phyloP scores from a whole-genome alignment of 306 rosid genomes.

The Malus orientalis region DNA sequence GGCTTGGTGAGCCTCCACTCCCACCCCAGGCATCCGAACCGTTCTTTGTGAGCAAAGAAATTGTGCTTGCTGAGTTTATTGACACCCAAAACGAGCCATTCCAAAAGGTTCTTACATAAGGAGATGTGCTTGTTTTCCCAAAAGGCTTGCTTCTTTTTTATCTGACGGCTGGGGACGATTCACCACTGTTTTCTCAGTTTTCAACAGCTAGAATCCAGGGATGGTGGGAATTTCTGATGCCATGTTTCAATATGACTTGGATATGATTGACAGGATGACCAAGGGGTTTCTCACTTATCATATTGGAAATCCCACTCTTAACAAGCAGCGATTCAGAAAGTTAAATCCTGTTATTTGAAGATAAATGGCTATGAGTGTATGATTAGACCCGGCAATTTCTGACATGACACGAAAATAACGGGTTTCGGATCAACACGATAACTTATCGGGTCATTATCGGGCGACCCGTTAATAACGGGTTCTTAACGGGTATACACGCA shows the following conservation, averaged over 20 bases:
- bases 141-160: slow-evolving; percentile 39
- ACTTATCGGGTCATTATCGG: too few species aligned
- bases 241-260: slow-evolving; percentile 20
- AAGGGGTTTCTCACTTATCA: slow-evolving; percentile 10
- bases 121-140: too few species aligned
- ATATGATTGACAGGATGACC: slow-evolving; percentile 28
- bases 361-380: background rate
- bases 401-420: too few species aligned
- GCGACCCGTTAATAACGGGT: too few species aligned
- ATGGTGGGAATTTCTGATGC: slow-evolving; percentile 16
- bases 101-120: background rate
- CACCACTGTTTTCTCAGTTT: slow-evolving; percentile 46
- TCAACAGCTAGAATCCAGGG: slow-evolving; percentile 66
- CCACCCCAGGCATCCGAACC: slow-evolving; percentile 70
- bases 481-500: too few species aligned
- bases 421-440: too few species aligned
- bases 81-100: slow-evolving; percentile 48
- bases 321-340: background rate
- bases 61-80: slow-evolving; percentile 43
- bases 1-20: slow-evolving; percentile 48
- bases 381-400: too few species aligned
- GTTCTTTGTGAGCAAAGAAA: slow-evolving; percentile 47
- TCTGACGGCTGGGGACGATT: slow-evolving; percentile 34
- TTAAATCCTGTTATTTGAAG: background rate
- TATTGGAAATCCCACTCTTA: background rate